phyloP scores from a whole-genome alignment of 139 green algal genomes.

The Auxenochlorella protothecoides region DNA sequence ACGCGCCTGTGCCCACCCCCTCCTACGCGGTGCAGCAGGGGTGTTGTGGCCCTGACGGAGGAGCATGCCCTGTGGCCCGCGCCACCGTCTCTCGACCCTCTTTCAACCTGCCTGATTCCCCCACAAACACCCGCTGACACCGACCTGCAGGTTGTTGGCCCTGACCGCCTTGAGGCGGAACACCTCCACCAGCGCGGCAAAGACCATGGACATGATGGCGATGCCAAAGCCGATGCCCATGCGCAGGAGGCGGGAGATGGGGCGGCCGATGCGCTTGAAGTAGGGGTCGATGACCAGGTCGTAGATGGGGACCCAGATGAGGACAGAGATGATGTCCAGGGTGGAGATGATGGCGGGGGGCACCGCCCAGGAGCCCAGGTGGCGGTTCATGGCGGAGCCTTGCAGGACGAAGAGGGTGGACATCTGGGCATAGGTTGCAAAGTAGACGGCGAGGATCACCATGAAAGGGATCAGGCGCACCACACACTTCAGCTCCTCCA shows the following conservation, averaged over 20 bases:
- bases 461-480: conserved; percentile 76
- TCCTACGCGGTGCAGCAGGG: too few species aligned
- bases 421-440: conserved; percentile 82
- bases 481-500: conserved; percentile 84
- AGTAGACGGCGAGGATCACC: conserved; percentile 71
- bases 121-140: too few species aligned
- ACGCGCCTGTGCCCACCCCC: too few species aligned
- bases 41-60: too few species aligned
- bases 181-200: conserved; percentile 19
- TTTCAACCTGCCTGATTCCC: too few species aligned
- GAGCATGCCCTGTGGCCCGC: too few species aligned
- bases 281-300: conserved; percentile 17
- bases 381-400: conserved; percentile 34
- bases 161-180: conserved; percentile 9
- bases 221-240: conserved; percentile 17
- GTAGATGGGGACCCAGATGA: conserved; percentile 16
- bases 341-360: background rate
- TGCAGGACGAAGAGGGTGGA: conserved; percentile 77
- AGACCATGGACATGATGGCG: conserved; percentile 19
- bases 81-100: too few species aligned
- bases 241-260: conserved; percentile 17
- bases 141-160: conserved; percentile 2
- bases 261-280: conserved; percentile 6
- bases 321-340: conserved; percentile 5
- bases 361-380: background rate